A percentile compares a stretch with the other conserved stretches of the same genome.
Evolutionary conservation across 2,329 filamentous ascomycete genomes (phyloP).

Genomic region (Fusarium goolgardi): DNA sequence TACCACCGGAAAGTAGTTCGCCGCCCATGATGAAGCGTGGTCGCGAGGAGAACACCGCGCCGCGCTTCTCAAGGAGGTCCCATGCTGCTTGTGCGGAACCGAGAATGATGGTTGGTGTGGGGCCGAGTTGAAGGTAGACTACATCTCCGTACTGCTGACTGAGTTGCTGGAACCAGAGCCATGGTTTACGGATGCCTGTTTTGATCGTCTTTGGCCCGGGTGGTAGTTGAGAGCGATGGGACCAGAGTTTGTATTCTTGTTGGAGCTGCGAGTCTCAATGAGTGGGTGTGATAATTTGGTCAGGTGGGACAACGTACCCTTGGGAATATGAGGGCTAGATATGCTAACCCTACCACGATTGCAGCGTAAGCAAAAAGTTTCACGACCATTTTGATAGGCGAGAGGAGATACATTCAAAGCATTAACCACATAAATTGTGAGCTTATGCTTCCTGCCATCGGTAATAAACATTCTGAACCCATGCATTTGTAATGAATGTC

Average conservation of each 20-base stretch:
- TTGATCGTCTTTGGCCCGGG: conserved; percentile 54
- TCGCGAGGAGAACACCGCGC: conserved; percentile 58
- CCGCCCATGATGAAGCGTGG: conserved; percentile 61
- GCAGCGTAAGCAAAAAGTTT: conserved; percentile 16
- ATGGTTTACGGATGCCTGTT: conserved; percentile 55
- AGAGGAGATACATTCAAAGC: background rate
- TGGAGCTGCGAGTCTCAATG: conserved; percentile 45
- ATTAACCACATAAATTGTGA: background rate
- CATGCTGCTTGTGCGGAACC: conserved; percentile 57
- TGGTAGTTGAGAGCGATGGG: conserved; percentile 53
- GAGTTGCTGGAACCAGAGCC: conserved; percentile 57
- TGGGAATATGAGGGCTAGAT: conserved; percentile 37
- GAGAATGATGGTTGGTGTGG: conserved; percentile 57
- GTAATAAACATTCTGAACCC: conserved; percentile 1
- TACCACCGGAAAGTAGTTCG: conserved; percentile 55
- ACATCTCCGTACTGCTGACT: conserved; percentile 55
- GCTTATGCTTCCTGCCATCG: background rate
- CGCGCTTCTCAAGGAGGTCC: conserved; percentile 58
- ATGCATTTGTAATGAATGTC: background rate
- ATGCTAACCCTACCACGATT: conserved; percentile 7
- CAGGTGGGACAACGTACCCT: conserved; percentile 13
- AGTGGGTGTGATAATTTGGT: background rate
- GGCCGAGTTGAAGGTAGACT: conserved; percentile 57
- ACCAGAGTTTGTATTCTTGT: conserved; percentile 55
- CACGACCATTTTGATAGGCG: conserved; percentile 9